Base-by-base conservation (phyloP, 139 green algal genomes). In the Tetradesmus obliquus region DNA sequence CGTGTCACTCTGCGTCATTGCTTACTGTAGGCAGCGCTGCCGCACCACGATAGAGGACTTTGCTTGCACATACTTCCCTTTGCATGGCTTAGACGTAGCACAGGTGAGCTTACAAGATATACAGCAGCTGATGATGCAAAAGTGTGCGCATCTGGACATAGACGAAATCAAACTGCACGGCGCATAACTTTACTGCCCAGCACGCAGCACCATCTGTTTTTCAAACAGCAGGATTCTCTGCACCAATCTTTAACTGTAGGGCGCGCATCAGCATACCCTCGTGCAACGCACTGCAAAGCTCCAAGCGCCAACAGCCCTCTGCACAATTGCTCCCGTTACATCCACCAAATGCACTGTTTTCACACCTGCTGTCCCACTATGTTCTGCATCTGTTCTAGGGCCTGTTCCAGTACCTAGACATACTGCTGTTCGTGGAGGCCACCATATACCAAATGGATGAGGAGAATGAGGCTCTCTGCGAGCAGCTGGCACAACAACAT, bases 1-100 rank as follows among this genome's bases (percentile, higher is more conserved):
- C 0, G 32, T 45, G 32, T 45, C 32, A 45, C 32, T 45, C 0
- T 45, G 0, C 0, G 32, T 45, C 0, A 0, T 45, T 45, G 32
- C 32, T 45, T 81, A 0, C 45, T 90, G 86, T 94, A 97, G 95
- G 91, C 88, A 94, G n/a, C 88, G 96, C 2, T 93, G 95, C 3
- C 89, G 96, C 1, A 94, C 94, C 8, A 98, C 96, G 0, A 92
- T 98, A 1, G 95, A 97, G 60, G 96, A 98, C 69, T 98, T 98
- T 85, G 92, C 92, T 0, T 90, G 92, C 8, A 96, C 94, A 0
- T 98, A 98, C 93, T 96, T 98, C 53, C 95, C 95, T 0, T 93
- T 96, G 45, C 86, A 96, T 69, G 93, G 90, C 2, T 91, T 98
- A 4, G 53, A 92, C 1, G 55, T 94, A 0, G 45, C 84, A 1